Evolutionary conservation across 768 basidiomycete species (phyloP).

Genomic region (Lactarius evosmus): DNA sequence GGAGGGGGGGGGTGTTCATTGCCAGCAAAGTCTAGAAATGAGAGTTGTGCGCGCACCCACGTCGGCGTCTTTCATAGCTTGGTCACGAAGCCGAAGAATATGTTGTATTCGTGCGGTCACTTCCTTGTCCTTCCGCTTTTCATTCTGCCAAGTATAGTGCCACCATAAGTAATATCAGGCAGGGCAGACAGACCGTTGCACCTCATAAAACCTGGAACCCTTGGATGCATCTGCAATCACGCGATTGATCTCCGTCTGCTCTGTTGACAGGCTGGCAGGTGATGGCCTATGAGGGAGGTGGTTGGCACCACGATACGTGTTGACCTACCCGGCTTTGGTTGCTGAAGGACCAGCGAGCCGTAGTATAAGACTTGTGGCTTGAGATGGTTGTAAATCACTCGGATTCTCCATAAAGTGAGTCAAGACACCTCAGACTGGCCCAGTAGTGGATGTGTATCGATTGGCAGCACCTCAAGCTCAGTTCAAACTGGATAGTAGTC

Average conservation of each 20-base stretch:
- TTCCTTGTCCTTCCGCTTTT: constrained; percentile 86
- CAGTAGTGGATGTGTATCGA: no score
- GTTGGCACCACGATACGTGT: background rate
- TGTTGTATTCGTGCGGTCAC: constrained; percentile 71
- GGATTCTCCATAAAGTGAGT: background rate
- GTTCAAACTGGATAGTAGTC: no score
- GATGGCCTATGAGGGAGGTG: constrained; percentile 7
- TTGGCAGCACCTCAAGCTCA: no score
- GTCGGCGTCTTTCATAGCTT: constrained; percentile 53
- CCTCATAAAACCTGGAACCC: constrained; percentile 91
- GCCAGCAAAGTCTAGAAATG: background rate
- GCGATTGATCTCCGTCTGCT: constrained; percentile 81
- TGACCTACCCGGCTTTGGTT: constrained; percentile 78
- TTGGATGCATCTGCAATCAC: constrained; percentile 89
- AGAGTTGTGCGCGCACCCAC: constrained; percentile 42
- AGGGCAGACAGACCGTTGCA: constrained; percentile 32
- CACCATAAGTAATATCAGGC: background rate
- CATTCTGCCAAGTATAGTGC: constrained; percentile 51
- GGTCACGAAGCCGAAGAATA: constrained; percentile 63
- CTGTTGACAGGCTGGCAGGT: constrained; percentile 55
- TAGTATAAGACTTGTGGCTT: constrained; percentile 66
- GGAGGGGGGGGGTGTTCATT: constrained; percentile 1
- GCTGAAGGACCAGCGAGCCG: constrained; percentile 87
- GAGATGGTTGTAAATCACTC: constrained; percentile 42
- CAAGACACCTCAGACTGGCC: background rate